A percentile compares a stretch with the other conserved stretches of the same genome.
These are phyloP conservation scores for Aureobasidium sp. DNA, from an alignment of 2,329 filamentous ascomycete genomes.

Conservation along the genomic window DNA sequence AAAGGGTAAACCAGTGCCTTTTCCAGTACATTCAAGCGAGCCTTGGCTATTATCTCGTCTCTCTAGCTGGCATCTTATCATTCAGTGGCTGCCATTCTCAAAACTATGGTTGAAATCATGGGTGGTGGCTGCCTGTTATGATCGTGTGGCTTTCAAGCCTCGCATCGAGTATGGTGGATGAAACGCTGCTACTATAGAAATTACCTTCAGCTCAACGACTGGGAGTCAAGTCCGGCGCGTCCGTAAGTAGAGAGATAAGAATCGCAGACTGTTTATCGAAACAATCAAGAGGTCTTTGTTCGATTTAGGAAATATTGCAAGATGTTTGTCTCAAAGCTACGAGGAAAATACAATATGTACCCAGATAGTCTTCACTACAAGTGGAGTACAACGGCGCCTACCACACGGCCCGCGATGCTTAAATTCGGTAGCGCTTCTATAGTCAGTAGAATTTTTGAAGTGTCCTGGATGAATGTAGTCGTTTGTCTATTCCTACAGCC, in stretches of 20 bases:
- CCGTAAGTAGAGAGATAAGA: not conserved
- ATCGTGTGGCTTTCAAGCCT: not conserved
- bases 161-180: not conserved
- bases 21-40: not conserved
- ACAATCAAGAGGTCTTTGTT: not conserved
- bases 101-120: not conserved
- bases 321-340: conserved; percentile 8
- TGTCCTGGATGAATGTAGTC: not conserved
- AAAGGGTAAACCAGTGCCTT: not conserved
- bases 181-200: not conserved
- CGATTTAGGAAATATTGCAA: not conserved
- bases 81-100: not conserved
- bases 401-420: conserved; percentile 11
- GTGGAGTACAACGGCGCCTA: conserved; percentile 8
- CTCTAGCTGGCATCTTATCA: not conserved
- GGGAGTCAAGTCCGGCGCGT: not conserved
- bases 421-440: conserved; percentile 2
- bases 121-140: conserved; percentile 6
- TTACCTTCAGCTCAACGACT: not conserved
- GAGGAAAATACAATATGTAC: not conserved
- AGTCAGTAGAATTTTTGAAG: not conserved
- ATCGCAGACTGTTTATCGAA: not conserved
- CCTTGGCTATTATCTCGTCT: not conserved
- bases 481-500: conserved; percentile 10
- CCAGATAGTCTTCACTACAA: conserved; percentile 2